A percentile compares a stretch with the other conserved stretches of the same genome.
Conservation (phyloP, 2,329 filamentous ascomycete species). For the Pseudogymnoascus sp. region DNA sequence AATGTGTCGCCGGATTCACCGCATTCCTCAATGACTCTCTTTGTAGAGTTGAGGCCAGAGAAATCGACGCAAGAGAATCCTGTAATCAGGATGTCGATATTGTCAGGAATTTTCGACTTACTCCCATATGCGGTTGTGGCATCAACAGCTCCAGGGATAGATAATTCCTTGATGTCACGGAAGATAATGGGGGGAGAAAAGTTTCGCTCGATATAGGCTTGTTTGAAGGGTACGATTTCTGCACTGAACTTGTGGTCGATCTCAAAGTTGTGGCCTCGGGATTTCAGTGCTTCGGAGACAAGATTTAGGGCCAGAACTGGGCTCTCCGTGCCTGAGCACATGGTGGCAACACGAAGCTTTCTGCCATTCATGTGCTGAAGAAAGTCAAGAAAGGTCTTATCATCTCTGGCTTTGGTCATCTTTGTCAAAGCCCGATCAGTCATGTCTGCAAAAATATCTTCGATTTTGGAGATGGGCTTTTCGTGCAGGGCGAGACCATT, state of each 20-base stretch:
- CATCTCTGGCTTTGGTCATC: not conserved
- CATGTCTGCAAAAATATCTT: conserved; percentile 15
- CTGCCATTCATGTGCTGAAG: conserved; percentile 30
- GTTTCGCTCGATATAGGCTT: conserved; percentile 57
- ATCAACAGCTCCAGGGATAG: conserved; percentile 16
- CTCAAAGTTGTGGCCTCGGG: conserved; percentile 30
- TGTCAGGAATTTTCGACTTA: conserved; percentile 44
- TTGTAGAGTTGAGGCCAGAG: conserved; percentile 54
- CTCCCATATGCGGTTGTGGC: conserved; percentile 63
- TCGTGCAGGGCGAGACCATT: conserved; percentile 13
- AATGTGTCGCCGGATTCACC: conserved; percentile 63
- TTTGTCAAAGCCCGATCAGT: not conserved
- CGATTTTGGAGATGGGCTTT: conserved; percentile 10
- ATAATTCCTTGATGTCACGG: conserved; percentile 50
- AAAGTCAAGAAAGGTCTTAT: conserved; percentile 27
- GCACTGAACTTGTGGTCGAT: conserved; percentile 53
- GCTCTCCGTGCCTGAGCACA: conserved; percentile 73
- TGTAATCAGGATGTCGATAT: conserved; percentile 59
- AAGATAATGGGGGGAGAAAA: conserved; percentile 46
- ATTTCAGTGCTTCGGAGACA: conserved; percentile 35
- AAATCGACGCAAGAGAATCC: conserved; percentile 73
- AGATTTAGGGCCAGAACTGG: conserved; percentile 59
- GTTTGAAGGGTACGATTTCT: conserved; percentile 57
- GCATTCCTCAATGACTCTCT: conserved; percentile 42
- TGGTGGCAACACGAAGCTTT: conserved; percentile 53